A percentile compares a stretch with the other conserved stretches of the same genome.
These are phyloP conservation scores for Lachancea dasiensis DNA, from an alignment of 805 yeast species.

Conservation along the genomic window DNA sequence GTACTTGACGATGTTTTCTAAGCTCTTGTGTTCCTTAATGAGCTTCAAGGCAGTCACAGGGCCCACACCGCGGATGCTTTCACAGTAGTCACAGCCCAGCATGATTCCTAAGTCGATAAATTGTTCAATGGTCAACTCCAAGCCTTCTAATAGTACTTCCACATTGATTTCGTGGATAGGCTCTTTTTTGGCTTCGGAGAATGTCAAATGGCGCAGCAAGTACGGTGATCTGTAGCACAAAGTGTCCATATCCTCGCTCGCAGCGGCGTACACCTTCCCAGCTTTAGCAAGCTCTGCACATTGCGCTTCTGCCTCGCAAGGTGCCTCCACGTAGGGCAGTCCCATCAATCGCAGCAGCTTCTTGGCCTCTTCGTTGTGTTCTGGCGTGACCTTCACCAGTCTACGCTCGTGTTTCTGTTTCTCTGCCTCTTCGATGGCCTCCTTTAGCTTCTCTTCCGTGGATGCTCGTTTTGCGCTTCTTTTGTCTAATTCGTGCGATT, in stretches of 20 bases:
- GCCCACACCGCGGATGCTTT: slow-evolving; percentile 90
- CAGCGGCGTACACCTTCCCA: slow-evolving; percentile 95
- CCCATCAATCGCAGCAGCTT: slow-evolving; percentile 82
- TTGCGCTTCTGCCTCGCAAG: slow-evolving; percentile 98
- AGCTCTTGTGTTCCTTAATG: slow-evolving; percentile 74
- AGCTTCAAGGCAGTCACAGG: slow-evolving; percentile 90
- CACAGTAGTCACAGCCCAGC: slow-evolving; percentile 96
- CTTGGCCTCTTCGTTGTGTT: slow-evolving; percentile 94
- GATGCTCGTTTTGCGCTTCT: slow-evolving; percentile 75
- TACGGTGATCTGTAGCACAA: slow-evolving; percentile 84
- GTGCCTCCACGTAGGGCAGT: slow-evolving; percentile 87
- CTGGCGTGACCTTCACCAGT: slow-evolving; percentile 79
- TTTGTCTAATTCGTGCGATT: slow-evolving; percentile 88
- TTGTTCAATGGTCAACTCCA: slow-evolving; percentile 64
- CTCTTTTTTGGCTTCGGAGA: slow-evolving; percentile 87
- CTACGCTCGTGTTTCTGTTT: slow-evolving; percentile 71
- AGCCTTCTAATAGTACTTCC: slow-evolving; percentile 61
- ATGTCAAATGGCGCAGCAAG: slow-evolving; percentile 82
- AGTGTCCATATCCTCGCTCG: slow-evolving; percentile 99
- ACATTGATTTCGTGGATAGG: slow-evolving; percentile 83
- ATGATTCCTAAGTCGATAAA: slow-evolving; percentile 90
- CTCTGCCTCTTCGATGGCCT: slow-evolving; percentile 69
- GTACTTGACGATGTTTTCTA: slow-evolving; percentile 70
- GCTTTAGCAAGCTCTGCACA: slow-evolving; percentile 88
- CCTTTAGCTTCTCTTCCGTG: slow-evolving; percentile 70